Percentiles rank a stretch among this genome's conserved stretches.
phyloP scores from a whole-genome alignment of 2,329 filamentous ascomycete genomes.

The Ploettnerulaceae sp. region DNA sequence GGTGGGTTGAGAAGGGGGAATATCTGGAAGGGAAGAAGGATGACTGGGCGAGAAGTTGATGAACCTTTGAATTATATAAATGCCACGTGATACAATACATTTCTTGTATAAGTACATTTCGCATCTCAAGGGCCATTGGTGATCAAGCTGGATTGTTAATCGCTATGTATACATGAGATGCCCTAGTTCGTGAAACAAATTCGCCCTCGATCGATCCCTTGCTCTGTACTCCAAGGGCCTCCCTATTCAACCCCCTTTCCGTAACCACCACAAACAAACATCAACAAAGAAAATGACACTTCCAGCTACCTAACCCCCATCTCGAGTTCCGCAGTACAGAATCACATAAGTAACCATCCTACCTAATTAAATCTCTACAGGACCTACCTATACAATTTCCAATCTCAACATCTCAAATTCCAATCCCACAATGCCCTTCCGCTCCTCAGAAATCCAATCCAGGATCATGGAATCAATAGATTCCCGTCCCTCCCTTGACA shows the following conservation, averaged over 20 bases:
- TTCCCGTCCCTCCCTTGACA: not conserved
- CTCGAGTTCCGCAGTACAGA: not conserved
- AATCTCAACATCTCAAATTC: not conserved
- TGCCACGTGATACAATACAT: no score
- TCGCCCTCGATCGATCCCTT: not conserved
- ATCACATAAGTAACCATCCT: not conserved
- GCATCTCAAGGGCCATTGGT: no score
- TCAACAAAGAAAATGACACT: constrained; percentile 1
- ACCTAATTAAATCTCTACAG: not conserved
- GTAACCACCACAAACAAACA: not conserved
- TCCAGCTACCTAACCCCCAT: not conserved
- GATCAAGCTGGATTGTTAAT: not conserved
- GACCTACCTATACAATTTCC: not conserved
- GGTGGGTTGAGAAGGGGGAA: constrained; percentile 50
- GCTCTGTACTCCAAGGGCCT: not conserved
- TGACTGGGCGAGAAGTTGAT: constrained; percentile 36
- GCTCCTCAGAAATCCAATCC: constrained; percentile 20
- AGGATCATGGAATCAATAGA: constrained; percentile 11
- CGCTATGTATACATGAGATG: not conserved
- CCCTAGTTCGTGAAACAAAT: not conserved
- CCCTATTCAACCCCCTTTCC: constrained; percentile 1
- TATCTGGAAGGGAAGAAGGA: constrained; percentile 43
- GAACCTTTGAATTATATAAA: no score
- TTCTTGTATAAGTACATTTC: no score
- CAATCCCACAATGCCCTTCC: constrained; percentile 19